phyloP scores from a whole-genome alignment of 306 rosid genomes.

The Albizia julibrissin region DNA sequence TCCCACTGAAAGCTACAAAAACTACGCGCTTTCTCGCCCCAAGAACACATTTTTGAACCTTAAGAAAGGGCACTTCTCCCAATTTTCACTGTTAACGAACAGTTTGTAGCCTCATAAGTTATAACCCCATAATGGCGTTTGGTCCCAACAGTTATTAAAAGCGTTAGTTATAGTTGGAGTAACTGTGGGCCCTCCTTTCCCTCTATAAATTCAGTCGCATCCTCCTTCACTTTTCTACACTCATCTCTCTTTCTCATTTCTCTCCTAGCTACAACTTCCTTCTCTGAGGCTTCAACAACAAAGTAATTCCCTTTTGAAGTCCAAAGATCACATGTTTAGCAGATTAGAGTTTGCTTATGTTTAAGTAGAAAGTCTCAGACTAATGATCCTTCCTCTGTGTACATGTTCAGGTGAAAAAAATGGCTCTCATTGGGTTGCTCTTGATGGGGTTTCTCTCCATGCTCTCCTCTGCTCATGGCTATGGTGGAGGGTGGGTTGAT shows the following conservation, averaged over 20 bases:
- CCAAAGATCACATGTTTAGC: neutral
- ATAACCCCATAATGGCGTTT: conserved; percentile 27
- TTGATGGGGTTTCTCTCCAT: conserved; percentile 54
- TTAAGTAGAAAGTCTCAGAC: neutral
- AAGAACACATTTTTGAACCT: conserved; percentile 37
- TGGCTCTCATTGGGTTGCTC: conserved; percentile 57
- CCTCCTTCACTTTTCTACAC: conserved; percentile 43
- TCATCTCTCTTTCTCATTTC: conserved; percentile 35
- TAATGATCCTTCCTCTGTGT: conserved; percentile 31
- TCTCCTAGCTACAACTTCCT: neutral
- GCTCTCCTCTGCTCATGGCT: conserved; percentile 52
- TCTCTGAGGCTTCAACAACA: conserved; percentile 20
- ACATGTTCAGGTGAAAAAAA: conserved; percentile 50
- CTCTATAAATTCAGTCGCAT: conserved; percentile 49
- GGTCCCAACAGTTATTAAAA: conserved; percentile 39
- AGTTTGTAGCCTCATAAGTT: neutral
- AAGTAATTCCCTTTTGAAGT: conserved; percentile 43
- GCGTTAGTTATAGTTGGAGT: conserved; percentile 34
- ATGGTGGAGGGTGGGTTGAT: conserved; percentile 74
- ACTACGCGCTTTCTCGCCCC: conserved; percentile 49
- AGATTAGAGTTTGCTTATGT: neutral
- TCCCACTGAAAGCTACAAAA: conserved; percentile 36
- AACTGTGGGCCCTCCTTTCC: conserved; percentile 32
- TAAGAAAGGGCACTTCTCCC: conserved; percentile 11
- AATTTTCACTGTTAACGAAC: conserved; percentile 2